Evolutionary conservation across 345 rosid genomes (phyloP), one percentile per base, ranked within the genome.

Genomic region (Toxicodendron radicans): DNA sequence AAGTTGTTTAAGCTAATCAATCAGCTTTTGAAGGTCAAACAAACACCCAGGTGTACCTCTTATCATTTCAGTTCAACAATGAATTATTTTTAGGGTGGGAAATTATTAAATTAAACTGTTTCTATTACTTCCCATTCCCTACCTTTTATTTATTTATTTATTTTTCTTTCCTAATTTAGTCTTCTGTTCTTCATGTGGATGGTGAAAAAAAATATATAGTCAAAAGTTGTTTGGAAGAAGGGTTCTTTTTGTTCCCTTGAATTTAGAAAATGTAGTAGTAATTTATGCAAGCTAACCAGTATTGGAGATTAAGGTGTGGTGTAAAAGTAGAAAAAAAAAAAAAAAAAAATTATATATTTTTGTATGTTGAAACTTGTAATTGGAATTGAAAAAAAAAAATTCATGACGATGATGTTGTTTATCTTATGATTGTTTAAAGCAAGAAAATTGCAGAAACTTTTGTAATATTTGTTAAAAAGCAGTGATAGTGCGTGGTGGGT

Each of bases 1-100:
- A 61, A 71, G 48, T 16, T 46, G 62, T 20, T 67, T 61, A 32
- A 64, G 65, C 65, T 65, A 38, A 38, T 38, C 9, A 38, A 7
- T 38, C 43, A 38, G 43, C 65, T 73, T 69, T 77, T 79, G 58
- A 52, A 70, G 79, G 84, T 85, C 85, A 87, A 87, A 79, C 73
- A 45, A 72, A 63, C 33, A 54, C 71, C 69, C 80, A 64, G 76
- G 77, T 71, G 79, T 72, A 80, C 73, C 79, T 61, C 82, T 70
- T 80, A 70, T 65, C 20, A 56, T 70, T 59, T 60, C 54, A 56
- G 49, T 35, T 54, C 7, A 64, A 56, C 5, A 58, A 56, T 38
- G 58, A 30, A 32, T 30, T 14, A 60, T 60, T 60, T 46, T 17
- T 52, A 54, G n/a, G 35, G 68, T 38, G 71, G 30, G 56, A 9